A percentile compares a stretch with the other conserved stretches of the same genome.
phyloP scores from a whole-genome alignment of 169 alveolate species.

The Babesia ovis region DNA sequence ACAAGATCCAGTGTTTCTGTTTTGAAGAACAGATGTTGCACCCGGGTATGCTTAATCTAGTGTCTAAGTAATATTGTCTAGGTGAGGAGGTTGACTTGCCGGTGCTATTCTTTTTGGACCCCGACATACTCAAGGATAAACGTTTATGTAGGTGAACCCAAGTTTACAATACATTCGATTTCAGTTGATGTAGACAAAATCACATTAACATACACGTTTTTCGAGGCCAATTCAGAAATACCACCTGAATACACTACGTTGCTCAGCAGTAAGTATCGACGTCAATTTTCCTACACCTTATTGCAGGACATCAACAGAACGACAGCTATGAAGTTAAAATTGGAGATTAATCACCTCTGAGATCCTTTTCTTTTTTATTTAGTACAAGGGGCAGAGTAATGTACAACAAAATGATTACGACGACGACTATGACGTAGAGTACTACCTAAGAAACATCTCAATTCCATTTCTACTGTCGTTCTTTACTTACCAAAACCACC shows the following conservation, averaged over 20 bases:
- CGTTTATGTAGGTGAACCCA: slow-evolving; percentile 53
- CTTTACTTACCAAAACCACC: slow-evolving; percentile 24
- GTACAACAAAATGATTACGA: slow-evolving; percentile 21
- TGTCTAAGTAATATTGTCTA: neutral
- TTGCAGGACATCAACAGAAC: neutral
- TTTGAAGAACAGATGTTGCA: slow-evolving; percentile 92
- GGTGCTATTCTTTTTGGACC: slow-evolving; percentile 91
- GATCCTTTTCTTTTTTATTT: slow-evolving; percentile 1
- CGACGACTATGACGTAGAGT: neutral
- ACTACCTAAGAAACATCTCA: no score
- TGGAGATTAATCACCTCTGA: no score
- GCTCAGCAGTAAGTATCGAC: slow-evolving; percentile 59
- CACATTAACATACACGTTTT: slow-evolving; percentile 90
- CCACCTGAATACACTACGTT: slow-evolving; percentile 81
- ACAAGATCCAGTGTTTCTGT: slow-evolving; percentile 94
- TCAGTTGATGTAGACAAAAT: slow-evolving; percentile 80
- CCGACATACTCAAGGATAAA: slow-evolving; percentile 87
- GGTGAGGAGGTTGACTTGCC: slow-evolving; percentile 94
- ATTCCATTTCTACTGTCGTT: no score
- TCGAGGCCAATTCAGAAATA: slow-evolving; percentile 87
- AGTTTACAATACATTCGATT: neutral
- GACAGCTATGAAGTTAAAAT: neutral
- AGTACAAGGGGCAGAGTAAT: slow-evolving; percentile 16
- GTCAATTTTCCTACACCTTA: neutral
- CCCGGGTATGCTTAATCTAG: slow-evolving; percentile 73